A percentile compares a stretch with the other conserved stretches of the same genome.
phyloP scores from a whole-genome alignment of 768 basidiomycete genomes.

The Suillus sp. region DNA sequence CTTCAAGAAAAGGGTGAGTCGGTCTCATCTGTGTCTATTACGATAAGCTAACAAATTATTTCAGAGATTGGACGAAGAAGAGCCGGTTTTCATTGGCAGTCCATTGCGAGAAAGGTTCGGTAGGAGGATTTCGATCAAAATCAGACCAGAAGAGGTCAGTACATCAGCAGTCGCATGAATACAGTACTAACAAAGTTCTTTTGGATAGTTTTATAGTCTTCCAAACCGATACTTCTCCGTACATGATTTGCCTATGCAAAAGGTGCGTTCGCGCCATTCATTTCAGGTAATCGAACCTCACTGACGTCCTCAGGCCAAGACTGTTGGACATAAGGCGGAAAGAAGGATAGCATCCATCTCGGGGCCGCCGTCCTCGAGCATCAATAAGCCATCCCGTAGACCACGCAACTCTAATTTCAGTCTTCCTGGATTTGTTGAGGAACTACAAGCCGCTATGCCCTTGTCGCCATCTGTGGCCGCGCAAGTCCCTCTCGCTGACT shows the following conservation, averaged over 20 bases:
- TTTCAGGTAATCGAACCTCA: background rate
- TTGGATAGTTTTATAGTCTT: constrained; percentile 29
- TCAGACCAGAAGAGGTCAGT: constrained; percentile 32
- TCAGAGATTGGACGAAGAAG: constrained; percentile 28
- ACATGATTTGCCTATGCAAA: constrained; percentile 20
- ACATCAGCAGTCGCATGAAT: background rate
- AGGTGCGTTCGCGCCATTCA: constrained; percentile 16
- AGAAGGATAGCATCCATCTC: constrained; percentile 23
- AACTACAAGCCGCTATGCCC: constrained; percentile 1
- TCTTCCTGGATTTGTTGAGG: constrained; percentile 20
- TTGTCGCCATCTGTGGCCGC: background rate
- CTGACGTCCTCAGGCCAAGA: constrained; percentile 6
- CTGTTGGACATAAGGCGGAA: constrained; percentile 24
- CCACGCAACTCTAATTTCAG: constrained; percentile 14
- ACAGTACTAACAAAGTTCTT: background rate
- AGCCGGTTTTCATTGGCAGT: constrained; percentile 26
- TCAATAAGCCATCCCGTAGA: constrained; percentile 12
- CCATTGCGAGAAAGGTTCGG: constrained; percentile 34
- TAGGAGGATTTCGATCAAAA: constrained; percentile 28
- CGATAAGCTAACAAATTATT: background rate
- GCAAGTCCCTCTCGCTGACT: background rate
- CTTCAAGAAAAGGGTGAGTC: constrained; percentile 30
- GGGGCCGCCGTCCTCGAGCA: constrained; percentile 19
- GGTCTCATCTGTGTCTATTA: background rate
- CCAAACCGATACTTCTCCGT: constrained; percentile 35